Conservation (phyloP, 805 yeast species). For the Nakazawaea molendinolei region DNA sequence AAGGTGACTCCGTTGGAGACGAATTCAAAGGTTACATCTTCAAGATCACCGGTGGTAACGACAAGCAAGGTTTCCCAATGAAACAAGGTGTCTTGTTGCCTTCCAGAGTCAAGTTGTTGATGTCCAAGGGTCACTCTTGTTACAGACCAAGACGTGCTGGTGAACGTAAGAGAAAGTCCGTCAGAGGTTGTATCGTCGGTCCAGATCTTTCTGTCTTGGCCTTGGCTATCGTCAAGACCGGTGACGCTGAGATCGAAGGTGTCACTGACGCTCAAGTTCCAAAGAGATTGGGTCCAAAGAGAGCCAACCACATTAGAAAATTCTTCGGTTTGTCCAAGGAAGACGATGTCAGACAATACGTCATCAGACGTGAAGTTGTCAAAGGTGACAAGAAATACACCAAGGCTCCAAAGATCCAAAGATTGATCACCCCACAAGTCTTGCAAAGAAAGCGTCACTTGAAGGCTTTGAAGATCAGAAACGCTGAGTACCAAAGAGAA, state of each 20-base stretch:
- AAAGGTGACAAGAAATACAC: conserved; percentile 98
- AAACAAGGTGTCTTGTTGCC: conserved; percentile 99
- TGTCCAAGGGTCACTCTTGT: conserved; percentile 93
- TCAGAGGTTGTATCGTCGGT: conserved; percentile 98
- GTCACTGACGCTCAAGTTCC: conserved; percentile 91
- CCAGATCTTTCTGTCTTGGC: conserved; percentile 95
- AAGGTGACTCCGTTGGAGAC: conserved; percentile 96
- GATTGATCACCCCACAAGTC: conserved; percentile 98
- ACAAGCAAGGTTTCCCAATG: conserved; percentile 99
- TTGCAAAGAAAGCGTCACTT: conserved; percentile 98
- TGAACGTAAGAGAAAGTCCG: conserved; percentile 99
- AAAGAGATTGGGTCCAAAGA: conserved; percentile 99
- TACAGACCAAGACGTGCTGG: conserved; percentile 99
- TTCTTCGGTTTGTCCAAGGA: conserved; percentile 97
- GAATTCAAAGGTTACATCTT: conserved; percentile 99
- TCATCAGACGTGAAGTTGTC: conserved; percentile 95
- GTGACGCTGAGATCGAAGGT: conserved; percentile 94
- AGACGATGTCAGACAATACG: conserved; percentile 86
- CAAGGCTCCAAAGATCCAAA: conserved; percentile 99
- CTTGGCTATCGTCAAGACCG: conserved; percentile 92
- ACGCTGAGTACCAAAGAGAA: conserved; percentile 98
- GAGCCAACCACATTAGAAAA: conserved; percentile 99
- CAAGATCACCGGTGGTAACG: conserved; percentile 99
- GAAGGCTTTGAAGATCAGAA: conserved; percentile 87
- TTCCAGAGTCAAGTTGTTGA: conserved; percentile 95